phyloP scores from a whole-genome alignment of 495 filamentous ascomycete genomes.

The Aspergillus taichungensis region DNA sequence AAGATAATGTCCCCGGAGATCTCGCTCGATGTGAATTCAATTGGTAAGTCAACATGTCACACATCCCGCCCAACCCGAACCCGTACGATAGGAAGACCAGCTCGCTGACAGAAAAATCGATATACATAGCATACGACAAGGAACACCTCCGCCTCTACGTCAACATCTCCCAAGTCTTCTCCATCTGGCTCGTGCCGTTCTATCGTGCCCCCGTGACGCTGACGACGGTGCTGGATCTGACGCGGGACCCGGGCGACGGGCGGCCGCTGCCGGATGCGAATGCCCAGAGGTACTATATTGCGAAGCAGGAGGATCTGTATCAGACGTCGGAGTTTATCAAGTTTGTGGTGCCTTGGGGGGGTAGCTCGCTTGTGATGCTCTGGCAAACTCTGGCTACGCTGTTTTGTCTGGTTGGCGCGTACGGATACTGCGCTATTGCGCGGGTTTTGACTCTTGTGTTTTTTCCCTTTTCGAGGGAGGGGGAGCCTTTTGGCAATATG shows the following conservation, averaged over 20 bases:
- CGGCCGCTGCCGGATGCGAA: conserved; percentile 6
- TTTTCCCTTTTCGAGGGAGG: no score
- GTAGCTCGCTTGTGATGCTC: conserved; percentile 37
- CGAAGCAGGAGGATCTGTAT: conserved; percentile 72
- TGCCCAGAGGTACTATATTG: conserved; percentile 52
- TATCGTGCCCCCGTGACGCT: conserved; percentile 57
- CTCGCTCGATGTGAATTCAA: conserved; percentile 55
- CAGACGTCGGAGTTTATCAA: conserved; percentile 70
- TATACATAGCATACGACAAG: conserved; percentile 55
- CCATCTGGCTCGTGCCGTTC: conserved; percentile 68
- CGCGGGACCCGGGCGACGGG: conserved; percentile 17
- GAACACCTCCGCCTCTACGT: conserved; percentile 57
- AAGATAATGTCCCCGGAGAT: conserved; percentile 74
- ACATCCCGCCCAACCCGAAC: conserved; percentile 54
- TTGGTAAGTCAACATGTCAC: conserved; percentile 49
- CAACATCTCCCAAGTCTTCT: conserved; percentile 61
- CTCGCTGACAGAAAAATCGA: neutral
- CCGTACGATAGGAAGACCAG: conserved; percentile 45
- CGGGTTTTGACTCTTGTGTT: no score
- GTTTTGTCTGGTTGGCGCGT: conserved; percentile 51
- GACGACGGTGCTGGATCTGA: conserved; percentile 63
- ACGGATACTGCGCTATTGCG: conserved; percentile 23
- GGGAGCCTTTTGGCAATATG: no score
- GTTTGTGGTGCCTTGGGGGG: conserved; percentile 43
- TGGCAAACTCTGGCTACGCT: conserved; percentile 56